Conservation (phyloP, 208 protist species). For the Spongospora subterranea region DNA sequence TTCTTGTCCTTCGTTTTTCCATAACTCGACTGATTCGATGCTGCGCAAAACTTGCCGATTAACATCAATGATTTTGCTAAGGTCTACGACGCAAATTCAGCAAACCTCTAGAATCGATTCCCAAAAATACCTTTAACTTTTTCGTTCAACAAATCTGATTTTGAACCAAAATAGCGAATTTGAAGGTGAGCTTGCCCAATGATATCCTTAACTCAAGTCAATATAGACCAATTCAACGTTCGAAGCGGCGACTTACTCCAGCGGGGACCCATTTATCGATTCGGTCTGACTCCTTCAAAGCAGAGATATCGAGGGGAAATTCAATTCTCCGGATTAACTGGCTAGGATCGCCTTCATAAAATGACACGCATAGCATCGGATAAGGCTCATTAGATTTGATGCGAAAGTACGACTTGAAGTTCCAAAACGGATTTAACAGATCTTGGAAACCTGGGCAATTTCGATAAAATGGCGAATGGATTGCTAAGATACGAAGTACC, state of each 20-base stretch:
- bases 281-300: too few species aligned
- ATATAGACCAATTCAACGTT: neutral
- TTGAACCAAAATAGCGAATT: conserved; percentile 3
- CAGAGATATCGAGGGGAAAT: neutral
- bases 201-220: neutral
- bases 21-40: neutral
- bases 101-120: neutral
- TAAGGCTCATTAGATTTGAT: neutral
- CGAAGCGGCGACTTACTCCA: neutral
- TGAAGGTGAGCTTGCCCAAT: neutral
- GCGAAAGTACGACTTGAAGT: neutral
- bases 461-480: neutral
- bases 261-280: neutral
- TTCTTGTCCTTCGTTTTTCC: neutral
- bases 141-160: neutral
- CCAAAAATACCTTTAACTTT: neutral
- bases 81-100: neutral
- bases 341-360: neutral
- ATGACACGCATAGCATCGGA: neutral
- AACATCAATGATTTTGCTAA: neutral
- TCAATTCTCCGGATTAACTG: neutral
- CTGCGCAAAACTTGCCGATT: neutral
- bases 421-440: neutral
- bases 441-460: neutral
- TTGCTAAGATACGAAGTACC: neutral